Conservation (phyloP, 257 asterid genomes). For the Gentiana dahurica region DNA sequence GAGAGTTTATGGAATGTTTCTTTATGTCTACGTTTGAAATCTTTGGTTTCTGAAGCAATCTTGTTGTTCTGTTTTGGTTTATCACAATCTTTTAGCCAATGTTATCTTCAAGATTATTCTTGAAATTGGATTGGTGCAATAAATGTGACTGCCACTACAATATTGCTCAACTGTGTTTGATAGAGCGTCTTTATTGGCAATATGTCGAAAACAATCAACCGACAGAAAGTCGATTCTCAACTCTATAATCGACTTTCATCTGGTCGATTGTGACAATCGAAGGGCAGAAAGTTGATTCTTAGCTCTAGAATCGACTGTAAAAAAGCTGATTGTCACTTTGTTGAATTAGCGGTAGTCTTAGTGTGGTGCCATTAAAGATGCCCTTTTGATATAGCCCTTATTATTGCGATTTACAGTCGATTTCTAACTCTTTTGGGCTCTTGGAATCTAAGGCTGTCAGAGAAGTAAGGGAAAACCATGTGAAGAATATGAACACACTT, state of each 20-base stretch:
- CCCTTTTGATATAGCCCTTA: conserved; percentile 1
- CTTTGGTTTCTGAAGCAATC: neutral
- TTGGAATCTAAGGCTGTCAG: conserved; percentile 48
- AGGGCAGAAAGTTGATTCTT: no score
- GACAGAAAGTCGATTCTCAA: no score
- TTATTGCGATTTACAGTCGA: conserved; percentile 2
- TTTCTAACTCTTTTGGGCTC: conserved; percentile 11
- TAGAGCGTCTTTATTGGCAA: neutral
- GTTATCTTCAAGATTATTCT: neutral
- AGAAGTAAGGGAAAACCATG: conserved; percentile 58
- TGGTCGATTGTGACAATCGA: no score
- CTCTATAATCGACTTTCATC: no score
- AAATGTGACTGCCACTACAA: neutral
- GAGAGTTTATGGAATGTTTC: conserved; percentile 11
- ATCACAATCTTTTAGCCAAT: conserved; percentile 1
- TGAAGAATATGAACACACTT: conserved; percentile 45
- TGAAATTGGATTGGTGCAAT: neutral
- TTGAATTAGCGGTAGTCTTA: neutral
- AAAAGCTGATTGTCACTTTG: neutral
- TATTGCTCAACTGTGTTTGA: conserved; percentile 1
- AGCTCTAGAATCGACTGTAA: no score
- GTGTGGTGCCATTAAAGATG: no score
- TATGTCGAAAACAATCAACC: no score
- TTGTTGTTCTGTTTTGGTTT: neutral
- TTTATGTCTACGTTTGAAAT: conserved; percentile 1